Conservation (phyloP, 176 grass and related monocot species). For the Oryza brachyantha region DNA sequence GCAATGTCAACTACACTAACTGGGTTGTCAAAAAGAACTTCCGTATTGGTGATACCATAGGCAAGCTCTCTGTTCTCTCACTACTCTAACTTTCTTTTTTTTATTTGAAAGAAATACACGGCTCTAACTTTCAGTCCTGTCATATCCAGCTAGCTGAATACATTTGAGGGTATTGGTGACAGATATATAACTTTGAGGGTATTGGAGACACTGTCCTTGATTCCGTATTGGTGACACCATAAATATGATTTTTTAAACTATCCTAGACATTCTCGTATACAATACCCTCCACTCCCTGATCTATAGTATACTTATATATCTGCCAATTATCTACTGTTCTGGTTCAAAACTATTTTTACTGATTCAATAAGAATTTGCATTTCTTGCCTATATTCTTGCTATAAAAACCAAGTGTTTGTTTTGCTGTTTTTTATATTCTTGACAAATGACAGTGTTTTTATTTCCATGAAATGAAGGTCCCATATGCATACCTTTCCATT, state of each 20-base stretch:
- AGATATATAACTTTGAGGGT: no score
- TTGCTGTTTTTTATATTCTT: neutral
- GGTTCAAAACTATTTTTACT: neutral
- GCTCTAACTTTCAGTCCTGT: neutral
- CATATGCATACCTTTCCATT: neutral
- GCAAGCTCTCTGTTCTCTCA: slow-evolving; percentile 39
- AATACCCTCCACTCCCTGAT: neutral
- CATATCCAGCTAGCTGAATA: neutral
- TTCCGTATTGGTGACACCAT: no score
- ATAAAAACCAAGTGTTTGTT: neutral
- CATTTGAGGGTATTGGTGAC: no score
- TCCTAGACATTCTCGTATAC: no score
- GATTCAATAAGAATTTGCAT: neutral
- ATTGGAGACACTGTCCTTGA: no score
- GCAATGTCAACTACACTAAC: slow-evolving; percentile 62
- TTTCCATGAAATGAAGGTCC: slow-evolving; percentile 21
- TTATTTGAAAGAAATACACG: no score
- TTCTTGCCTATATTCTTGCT: neutral
- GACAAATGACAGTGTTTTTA: neutral
- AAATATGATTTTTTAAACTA: no score
- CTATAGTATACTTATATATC: neutral
- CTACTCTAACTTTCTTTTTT: no score
- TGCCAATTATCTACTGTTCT: neutral
- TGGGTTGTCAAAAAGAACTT: slow-evolving; percentile 57
- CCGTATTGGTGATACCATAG: slow-evolving; percentile 50